phyloP scores from a whole-genome alignment of 2,329 filamentous ascomycete genomes.

The Elsinoe ampelina region DNA sequence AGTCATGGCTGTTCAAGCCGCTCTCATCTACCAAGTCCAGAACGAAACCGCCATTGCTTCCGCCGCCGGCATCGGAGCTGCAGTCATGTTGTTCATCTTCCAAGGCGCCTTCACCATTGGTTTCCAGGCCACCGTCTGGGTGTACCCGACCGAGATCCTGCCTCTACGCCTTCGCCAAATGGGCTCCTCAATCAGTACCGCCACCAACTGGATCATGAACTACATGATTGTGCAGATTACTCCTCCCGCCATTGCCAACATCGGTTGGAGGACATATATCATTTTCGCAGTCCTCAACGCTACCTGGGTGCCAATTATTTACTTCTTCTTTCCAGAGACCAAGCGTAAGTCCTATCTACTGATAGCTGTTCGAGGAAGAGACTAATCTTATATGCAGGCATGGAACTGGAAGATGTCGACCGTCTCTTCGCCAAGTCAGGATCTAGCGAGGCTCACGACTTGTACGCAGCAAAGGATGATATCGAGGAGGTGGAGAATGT shows the following conservation, averaged over 20 bases:
- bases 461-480: conserved; percentile 12
- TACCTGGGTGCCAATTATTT: conserved; percentile 28
- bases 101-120: conserved; percentile 53
- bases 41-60: conserved; percentile 21
- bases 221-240: conserved; percentile 44
- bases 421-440: conserved; percentile 13
- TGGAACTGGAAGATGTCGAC: conserved; percentile 17
- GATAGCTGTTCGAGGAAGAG: neutral
- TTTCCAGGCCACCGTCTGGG: conserved; percentile 53
- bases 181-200: conserved; percentile 26
- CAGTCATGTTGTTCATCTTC: conserved; percentile 53
- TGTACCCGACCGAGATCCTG: conserved; percentile 53
- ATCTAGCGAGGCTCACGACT: conserved; percentile 4
- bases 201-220: conserved; percentile 25
- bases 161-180: conserved; percentile 38
- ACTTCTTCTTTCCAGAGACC: conserved; percentile 20
- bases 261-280: conserved; percentile 47
- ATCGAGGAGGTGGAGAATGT: conserved; percentile 12
- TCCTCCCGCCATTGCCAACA: conserved; percentile 49
- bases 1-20: conserved; percentile 55
- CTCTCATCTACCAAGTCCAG: conserved; percentile 29
- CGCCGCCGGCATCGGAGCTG: conserved; percentile 26
- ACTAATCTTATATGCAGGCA: neutral
- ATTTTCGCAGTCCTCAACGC: conserved; percentile 40
- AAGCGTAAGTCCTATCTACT: conserved; percentile 6